Conservation (phyloP, 1,284 basidiomycete species). For the Neotropicomus parvogracilis region DNA sequence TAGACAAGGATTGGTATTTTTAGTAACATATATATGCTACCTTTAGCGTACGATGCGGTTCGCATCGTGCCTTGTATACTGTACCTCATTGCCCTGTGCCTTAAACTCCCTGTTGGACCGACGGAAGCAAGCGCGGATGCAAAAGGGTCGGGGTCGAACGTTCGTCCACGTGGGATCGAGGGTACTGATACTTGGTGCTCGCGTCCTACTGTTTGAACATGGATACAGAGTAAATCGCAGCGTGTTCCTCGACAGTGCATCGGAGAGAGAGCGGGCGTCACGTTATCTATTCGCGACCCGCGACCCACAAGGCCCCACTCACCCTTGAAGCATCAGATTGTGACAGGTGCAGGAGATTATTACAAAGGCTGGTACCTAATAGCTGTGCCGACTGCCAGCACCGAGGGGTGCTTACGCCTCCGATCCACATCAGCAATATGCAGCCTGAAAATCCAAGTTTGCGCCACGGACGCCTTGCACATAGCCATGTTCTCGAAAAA, state of each 20-base stretch:
- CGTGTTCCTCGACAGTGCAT: too few species aligned
- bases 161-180: too few species aligned
- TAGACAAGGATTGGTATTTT: not conserved
- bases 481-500: constrained; percentile 46
- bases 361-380: not conserved
- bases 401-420: not conserved
- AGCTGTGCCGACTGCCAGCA: not conserved
- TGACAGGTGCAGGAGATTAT: too few species aligned
- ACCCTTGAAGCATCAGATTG: too few species aligned
- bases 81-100: too few species aligned
- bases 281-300: not conserved
- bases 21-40: not conserved
- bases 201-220: not conserved
- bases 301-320: too few species aligned
- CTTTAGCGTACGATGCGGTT: not conserved
- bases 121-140: too few species aligned
- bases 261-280: not conserved
- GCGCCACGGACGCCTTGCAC: constrained; percentile 45
- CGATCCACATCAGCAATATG: constrained; percentile 20
- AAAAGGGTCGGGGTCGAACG: too few species aligned
- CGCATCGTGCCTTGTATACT: not conserved
- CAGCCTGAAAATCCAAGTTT: constrained; percentile 30
- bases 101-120: too few species aligned
- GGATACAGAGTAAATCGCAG: not conserved
- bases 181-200: too few species aligned